Evolutionary conservation across 2,329 filamentous ascomycete species (phyloP).

Genomic region (Coleophoma crateriformis): DNA sequence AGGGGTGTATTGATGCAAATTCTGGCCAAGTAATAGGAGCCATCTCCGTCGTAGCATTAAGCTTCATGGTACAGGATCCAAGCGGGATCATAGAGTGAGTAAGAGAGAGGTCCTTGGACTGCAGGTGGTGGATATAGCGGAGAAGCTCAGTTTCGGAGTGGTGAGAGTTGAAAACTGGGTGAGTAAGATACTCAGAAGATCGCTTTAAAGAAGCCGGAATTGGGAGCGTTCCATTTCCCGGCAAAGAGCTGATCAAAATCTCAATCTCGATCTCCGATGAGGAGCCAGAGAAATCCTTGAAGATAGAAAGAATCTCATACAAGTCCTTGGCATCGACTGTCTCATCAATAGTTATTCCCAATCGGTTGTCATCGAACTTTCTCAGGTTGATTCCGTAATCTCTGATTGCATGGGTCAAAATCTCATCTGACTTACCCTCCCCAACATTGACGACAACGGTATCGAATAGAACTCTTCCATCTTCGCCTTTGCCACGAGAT

Average conservation of each 20-base stretch:
- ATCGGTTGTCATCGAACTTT: slow-evolving; percentile 49
- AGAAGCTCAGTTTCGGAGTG: slow-evolving; percentile 94
- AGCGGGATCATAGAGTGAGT: slow-evolving; percentile 97
- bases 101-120: slow-evolving; percentile 90
- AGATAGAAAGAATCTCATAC: slow-evolving; percentile 49
- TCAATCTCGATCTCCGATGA: slow-evolving; percentile 22
- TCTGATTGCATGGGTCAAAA: slow-evolving; percentile 45
- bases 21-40: slow-evolving; percentile 72
- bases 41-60: slow-evolving; percentile 94
- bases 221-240: slow-evolving; percentile 26
- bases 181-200: slow-evolving; percentile 72
- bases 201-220: slow-evolving; percentile 60
- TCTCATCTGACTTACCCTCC: slow-evolving; percentile 41
- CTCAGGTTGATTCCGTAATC: slow-evolving; percentile 57
- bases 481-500: slow-evolving; percentile 47
- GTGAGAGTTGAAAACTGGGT: slow-evolving; percentile 91
- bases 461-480: slow-evolving; percentile 66
- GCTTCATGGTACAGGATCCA: slow-evolving; percentile 97
- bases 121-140: slow-evolving; percentile 87
- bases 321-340: slow-evolving; percentile 53
- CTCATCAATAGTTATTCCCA: slow-evolving; percentile 78
- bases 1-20: slow-evolving; percentile 78
- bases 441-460: slow-evolving; percentile 65
- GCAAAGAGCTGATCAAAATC: slow-evolving; percentile 37
- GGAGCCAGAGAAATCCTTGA: slow-evolving; percentile 33